Conservation (phyloP, 1,139 yeast genomes). For the Spencermartinsiella ligniputridi region DNA sequence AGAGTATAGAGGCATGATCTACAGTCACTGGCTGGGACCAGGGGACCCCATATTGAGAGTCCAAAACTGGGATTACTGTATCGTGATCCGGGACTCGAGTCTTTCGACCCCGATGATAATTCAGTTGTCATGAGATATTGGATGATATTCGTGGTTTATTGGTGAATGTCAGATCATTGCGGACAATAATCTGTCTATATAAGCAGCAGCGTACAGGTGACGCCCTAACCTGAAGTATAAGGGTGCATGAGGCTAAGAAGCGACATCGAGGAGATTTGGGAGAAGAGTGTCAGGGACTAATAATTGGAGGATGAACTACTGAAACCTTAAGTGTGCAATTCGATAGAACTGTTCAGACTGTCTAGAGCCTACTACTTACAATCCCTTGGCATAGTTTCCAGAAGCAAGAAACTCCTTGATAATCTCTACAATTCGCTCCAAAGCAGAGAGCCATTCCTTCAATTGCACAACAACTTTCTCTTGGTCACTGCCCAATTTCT, state of each 20-base stretch:
- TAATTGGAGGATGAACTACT: too few relatives aligned
- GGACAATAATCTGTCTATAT: too few relatives aligned
- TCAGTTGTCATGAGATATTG: neutral
- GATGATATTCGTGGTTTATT: neutral
- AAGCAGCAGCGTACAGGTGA: too few relatives aligned
- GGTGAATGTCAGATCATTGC: neutral
- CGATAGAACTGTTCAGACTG: too few relatives aligned
- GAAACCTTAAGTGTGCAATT: too few relatives aligned
- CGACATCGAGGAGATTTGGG: too few relatives aligned
- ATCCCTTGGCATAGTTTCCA: slow-evolving; percentile 87
- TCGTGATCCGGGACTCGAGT: neutral
- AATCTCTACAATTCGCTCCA: slow-evolving; percentile 67
- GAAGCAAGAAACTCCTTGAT: slow-evolving; percentile 70
- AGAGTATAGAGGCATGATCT: slow-evolving; percentile 28
- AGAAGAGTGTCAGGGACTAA: too few relatives aligned
- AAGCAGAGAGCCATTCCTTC: slow-evolving; percentile 67
- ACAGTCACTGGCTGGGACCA: slow-evolving; percentile 36
- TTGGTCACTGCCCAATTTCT: slow-evolving; percentile 58
- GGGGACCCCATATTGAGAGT: slow-evolving; percentile 34
- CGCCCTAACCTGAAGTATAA: neutral
- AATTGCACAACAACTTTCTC: slow-evolving; percentile 62
- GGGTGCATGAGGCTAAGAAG: too few relatives aligned
- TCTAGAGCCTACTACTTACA: too few relatives aligned
- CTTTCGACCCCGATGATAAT: neutral
- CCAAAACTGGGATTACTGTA: slow-evolving; percentile 32